phyloP scores from a whole-genome alignment of 2,329 filamentous ascomycete species.

The Bimuria novae-zelandiae region DNA sequence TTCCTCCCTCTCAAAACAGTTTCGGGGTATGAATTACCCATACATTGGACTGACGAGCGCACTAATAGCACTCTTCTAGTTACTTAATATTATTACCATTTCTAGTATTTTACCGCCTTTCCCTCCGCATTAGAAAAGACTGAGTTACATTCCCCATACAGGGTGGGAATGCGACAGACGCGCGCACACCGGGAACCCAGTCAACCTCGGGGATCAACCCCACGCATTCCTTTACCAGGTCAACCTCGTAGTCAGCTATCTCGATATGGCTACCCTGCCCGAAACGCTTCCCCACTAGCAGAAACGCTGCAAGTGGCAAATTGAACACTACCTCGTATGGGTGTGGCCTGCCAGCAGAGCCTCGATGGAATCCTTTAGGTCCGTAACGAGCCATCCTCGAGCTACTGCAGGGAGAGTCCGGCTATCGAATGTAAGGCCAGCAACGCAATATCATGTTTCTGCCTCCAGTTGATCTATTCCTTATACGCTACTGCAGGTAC shows the following conservation, averaged over 20 bases:
- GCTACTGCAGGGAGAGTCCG: slow-evolving; percentile 8
- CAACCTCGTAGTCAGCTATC: background rate
- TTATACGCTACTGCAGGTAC: slow-evolving; percentile 1
- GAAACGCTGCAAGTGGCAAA: slow-evolving; percentile 1
- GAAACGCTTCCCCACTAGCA: background rate
- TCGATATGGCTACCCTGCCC: background rate
- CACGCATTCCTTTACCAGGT: background rate
- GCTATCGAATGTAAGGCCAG: background rate
- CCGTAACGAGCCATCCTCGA: slow-evolving; percentile 1
- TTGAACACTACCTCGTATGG: background rate
- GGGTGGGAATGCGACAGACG: no score
- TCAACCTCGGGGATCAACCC: slow-evolving; percentile 6
- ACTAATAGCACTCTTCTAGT: no score
- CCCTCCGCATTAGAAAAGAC: no score
- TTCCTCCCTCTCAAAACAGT: no score
- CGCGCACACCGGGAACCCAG: background rate
- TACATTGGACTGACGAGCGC: no score
- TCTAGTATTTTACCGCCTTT: no score
- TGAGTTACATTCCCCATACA: no score
- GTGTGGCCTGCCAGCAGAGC: background rate
- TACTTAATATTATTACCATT: background rate
- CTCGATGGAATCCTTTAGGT: background rate
- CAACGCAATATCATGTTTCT: background rate
- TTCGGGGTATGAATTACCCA: no score
- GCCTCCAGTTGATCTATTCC: background rate